Conservation (phyloP, 2,329 filamentous ascomycete genomes). For the Penicillium sp. region DNA sequence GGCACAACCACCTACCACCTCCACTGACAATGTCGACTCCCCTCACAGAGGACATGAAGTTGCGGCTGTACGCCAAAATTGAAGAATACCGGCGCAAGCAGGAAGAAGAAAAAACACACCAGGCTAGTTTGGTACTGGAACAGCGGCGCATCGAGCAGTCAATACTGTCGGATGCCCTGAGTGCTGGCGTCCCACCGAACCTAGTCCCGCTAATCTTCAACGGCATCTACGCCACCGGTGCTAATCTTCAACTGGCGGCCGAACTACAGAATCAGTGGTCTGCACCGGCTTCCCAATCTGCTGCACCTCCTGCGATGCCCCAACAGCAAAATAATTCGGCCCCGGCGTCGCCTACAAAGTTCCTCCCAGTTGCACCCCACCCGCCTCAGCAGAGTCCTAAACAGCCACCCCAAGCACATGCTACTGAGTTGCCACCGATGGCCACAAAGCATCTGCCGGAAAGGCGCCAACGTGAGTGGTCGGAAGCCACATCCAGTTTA, state of each 20-base stretch:
- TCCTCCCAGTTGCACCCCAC: not conserved
- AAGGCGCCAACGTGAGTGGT: not conserved
- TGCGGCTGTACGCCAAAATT: slow-evolving; percentile 68
- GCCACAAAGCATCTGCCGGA: not conserved
- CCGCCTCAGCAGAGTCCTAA: not conserved
- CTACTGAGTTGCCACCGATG: not conserved
- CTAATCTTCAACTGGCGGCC: not conserved
- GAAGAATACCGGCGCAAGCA: slow-evolving; percentile 67
- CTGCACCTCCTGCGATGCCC: not conserved
- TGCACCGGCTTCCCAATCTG: not conserved
- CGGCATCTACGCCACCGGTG: not conserved
- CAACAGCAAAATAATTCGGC: not conserved
- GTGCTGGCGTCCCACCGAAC: slow-evolving; percentile 69
- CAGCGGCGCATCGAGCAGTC: slow-evolving; percentile 71
- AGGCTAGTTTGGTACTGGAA: slow-evolving; percentile 67
- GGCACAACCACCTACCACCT: slow-evolving; percentile 32
- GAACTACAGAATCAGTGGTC: not conserved
- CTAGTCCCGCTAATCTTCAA: slow-evolving; percentile 71
- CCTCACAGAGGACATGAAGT: slow-evolving; percentile 67
- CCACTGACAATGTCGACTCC: slow-evolving; percentile 19
- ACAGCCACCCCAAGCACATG: not conserved
- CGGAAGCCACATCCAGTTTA: not conserved
- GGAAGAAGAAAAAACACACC: slow-evolving; percentile 67
- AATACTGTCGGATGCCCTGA: slow-evolving; percentile 68
- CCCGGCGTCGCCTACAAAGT: too few species aligned